Evolutionary conservation across 805 yeast genomes (phyloP).

Genomic region (Barnettozyma salicaria): DNA sequence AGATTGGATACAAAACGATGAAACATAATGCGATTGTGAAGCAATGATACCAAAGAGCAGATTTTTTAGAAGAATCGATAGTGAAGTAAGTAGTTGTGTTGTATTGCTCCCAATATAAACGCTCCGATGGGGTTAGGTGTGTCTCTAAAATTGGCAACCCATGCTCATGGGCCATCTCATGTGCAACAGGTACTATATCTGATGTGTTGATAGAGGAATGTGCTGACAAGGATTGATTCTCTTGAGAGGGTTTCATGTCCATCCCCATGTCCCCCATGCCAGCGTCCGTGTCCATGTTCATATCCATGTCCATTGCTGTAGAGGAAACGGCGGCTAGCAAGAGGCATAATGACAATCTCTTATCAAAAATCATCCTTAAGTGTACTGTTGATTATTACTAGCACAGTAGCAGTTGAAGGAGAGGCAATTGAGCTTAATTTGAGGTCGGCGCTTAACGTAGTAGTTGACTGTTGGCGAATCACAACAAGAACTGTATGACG

Average conservation of each 20-base stretch:
- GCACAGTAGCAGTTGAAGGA: too few species aligned
- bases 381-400: background rate
- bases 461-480: too few species aligned
- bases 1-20: slow-evolving; percentile 58
- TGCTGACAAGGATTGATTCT: too few species aligned
- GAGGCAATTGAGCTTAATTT: too few species aligned
- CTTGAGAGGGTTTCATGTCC: background rate
- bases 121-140: slow-evolving; percentile 62
- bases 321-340: slow-evolving; percentile 3
- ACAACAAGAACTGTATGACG: too few species aligned
- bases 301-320: slow-evolving; percentile 16
- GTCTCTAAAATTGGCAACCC: slow-evolving; percentile 71
- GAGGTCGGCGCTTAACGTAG: too few species aligned
- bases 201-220: too few species aligned
- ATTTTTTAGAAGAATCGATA: slow-evolving; percentile 41
- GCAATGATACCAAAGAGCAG: slow-evolving; percentile 52
- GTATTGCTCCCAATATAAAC: slow-evolving; percentile 70
- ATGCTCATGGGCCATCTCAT: slow-evolving; percentile 45
- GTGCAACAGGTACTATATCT: slow-evolving; percentile 37
- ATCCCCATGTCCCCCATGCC: too few species aligned
- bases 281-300: slow-evolving; percentile 22
- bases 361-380: background rate
- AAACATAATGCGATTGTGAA: slow-evolving; percentile 38
- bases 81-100: slow-evolving; percentile 73
- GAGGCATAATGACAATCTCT: background rate